Evolutionary conservation across 768 basidiomycete genomes (phyloP).

Genomic region (Mycena latifolia): DNA sequence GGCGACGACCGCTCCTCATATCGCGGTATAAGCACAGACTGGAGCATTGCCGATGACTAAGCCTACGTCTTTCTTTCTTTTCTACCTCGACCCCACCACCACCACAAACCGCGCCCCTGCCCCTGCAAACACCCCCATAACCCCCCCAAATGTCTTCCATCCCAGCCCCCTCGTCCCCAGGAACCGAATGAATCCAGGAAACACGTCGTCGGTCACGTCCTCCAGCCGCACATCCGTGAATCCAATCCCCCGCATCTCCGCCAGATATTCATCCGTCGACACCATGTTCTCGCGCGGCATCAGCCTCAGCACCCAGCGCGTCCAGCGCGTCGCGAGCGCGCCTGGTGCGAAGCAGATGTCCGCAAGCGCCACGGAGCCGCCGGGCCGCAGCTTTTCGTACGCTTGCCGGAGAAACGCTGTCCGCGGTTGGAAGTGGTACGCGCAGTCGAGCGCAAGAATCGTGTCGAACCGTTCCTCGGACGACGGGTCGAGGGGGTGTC

Average conservation of each 20-base stretch:
- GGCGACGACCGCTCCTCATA: constrained; percentile 78
- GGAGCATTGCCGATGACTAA: constrained; percentile 13
- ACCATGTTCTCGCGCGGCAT: constrained; percentile 66
- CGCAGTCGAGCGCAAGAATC: constrained; percentile 75
- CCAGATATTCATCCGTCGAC: constrained; percentile 57
- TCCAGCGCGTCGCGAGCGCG: constrained; percentile 40
- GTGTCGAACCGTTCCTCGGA: constrained; percentile 52
- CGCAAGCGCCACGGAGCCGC: constrained; percentile 68
- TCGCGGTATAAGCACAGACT: constrained; percentile 68
- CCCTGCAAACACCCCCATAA: constrained; percentile 51
- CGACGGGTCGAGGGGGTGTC: constrained; percentile 61
- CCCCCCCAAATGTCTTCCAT: constrained; percentile 58
- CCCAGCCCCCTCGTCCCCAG: constrained; percentile 54
- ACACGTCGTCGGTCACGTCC: constrained; percentile 69
- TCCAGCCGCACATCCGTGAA: constrained; percentile 66
- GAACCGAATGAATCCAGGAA: constrained; percentile 68
- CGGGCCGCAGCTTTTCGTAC: constrained; percentile 57
- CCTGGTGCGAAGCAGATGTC: constrained; percentile 67
- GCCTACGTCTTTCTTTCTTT: not conserved
- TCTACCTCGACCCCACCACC: constrained; percentile 51
- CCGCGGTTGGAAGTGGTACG: constrained; percentile 75
- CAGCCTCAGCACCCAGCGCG: constrained; percentile 47
- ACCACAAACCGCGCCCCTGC: constrained; percentile 65
- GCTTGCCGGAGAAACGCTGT: constrained; percentile 63
- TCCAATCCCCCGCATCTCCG: constrained; percentile 60